phyloP scores from a whole-genome alignment of 202 grass and related monocot species.

The Digitaria exilis region DNA sequence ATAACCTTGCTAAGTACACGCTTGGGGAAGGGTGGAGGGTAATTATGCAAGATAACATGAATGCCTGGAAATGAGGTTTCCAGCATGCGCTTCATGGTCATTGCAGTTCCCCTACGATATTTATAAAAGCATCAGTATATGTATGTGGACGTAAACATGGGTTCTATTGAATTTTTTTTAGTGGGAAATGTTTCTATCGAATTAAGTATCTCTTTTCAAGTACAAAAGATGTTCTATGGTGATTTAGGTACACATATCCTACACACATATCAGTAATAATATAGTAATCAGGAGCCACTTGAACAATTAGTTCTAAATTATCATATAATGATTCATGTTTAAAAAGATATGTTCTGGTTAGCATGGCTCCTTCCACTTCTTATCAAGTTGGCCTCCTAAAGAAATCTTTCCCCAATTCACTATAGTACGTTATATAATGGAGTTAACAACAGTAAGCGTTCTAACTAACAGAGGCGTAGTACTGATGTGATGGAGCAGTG shows the following conservation, averaged over 20 bases:
- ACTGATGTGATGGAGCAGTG: background rate
- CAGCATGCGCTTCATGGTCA: conserved; percentile 92
- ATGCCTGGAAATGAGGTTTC: conserved; percentile 91
- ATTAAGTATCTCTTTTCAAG: background rate
- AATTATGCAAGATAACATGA: conserved; percentile 83
- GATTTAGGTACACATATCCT: background rate
- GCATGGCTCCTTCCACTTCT: background rate
- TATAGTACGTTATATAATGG: background rate
- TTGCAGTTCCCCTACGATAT: conserved; percentile 79
- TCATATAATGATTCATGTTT: background rate
- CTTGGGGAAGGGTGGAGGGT: conserved; percentile 84
- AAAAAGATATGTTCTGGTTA: background rate
- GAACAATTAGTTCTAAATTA: background rate
- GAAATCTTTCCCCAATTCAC: background rate
- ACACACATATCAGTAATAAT: background rate
- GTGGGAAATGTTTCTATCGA: background rate
- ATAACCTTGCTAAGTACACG: conserved; percentile 80
- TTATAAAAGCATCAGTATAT: conserved; percentile 14
- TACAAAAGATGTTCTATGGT: background rate
- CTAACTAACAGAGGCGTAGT: background rate
- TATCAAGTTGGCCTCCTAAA: background rate
- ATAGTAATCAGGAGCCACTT: background rate
- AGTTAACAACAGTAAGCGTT: background rate
- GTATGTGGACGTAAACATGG: background rate
- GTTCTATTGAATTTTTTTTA: too few species aligned